Percentiles rank a stretch among this genome's conserved stretches.
phyloP scores from a whole-genome alignment of 1,284 basidiomycete genomes.

The Stereum hirsutum region DNA sequence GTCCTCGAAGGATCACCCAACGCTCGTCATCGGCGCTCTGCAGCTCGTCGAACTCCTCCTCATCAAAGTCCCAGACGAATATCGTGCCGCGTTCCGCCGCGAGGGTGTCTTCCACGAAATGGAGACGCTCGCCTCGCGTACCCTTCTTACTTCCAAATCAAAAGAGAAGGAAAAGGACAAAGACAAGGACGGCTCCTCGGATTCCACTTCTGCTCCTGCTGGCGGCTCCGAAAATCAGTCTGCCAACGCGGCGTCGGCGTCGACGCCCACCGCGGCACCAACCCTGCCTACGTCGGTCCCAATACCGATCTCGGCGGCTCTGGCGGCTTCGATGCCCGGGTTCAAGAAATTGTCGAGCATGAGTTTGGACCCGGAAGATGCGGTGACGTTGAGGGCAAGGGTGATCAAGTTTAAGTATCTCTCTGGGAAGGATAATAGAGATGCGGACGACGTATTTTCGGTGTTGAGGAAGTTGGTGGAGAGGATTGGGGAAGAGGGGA shows the following conservation, averaged over 20 bases:
- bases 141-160: slow-evolving; percentile 45
- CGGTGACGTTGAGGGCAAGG: slow-evolving; percentile 81
- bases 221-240: too few relatives aligned
- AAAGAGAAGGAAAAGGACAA: slow-evolving; percentile 32
- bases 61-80: slow-evolving; percentile 72
- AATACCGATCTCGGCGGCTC: slow-evolving; percentile 22
- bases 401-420: slow-evolving; percentile 79
- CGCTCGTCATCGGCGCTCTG: slow-evolving; percentile 77
- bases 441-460: slow-evolving; percentile 57
- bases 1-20: slow-evolving; percentile 83
- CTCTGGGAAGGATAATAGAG: slow-evolving; percentile 45
- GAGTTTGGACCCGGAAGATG: slow-evolving; percentile 76
- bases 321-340: slow-evolving; percentile 42
- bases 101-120: slow-evolving; percentile 95
- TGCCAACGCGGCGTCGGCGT: too few relatives aligned
- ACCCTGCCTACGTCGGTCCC: slow-evolving; percentile 21
- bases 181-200: slow-evolving; percentile 23
- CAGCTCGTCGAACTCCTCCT: slow-evolving; percentile 88
- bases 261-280: too few relatives aligned
- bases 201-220: slow-evolving; percentile 26
- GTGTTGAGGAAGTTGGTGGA: slow-evolving; percentile 59
- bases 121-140: slow-evolving; percentile 59
- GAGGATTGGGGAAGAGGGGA: slow-evolving; percentile 41
- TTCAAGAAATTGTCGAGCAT: slow-evolving; percentile 59
- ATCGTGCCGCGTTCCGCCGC: slow-evolving; percentile 79